Base-by-base conservation (phyloP, 129 eudicot species). In the Flaveria brownii region DNA sequence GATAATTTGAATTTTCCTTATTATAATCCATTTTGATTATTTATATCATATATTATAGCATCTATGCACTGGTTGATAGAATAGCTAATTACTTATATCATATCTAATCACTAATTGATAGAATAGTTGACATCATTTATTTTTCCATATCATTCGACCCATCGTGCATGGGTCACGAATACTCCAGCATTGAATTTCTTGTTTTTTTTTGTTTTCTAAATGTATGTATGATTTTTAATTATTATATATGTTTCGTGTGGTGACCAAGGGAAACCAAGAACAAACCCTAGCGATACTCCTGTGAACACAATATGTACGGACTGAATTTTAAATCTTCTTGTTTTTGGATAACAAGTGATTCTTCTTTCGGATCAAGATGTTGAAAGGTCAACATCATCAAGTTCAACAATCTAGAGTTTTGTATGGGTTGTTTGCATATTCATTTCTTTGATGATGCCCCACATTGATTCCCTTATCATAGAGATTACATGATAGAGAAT, bases 121-220 rank as follows among this genome's bases (percentile, higher is more conserved):
- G 66, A 60, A 2, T 23, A 60, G 16, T 60, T 12, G 41, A 36
- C 41, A 23, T 23, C 66, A 60, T 23, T 25, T 2, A 23, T 25
- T 9, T 59, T 60, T 60, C n/a, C 66, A 60, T 60, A 60, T 23
- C 39, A 60, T 33, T 57, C 30, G 14, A 57, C 63, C 22, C 63
- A 57, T 57, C 63, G 25, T 60, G 16, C 23, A 45, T 11, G 11
- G 50, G 39, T 60, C 66, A 60, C 66, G 36, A 60, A 60, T 60
- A 23, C 66, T 10, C 39, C 25, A 23, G 66, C 66, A 60, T 8
- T 56, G 62, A 56, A 20, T 60, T 60, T 26, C 39, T 2, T 57
- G 14, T 14, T 26, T 60, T 60, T 26, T 60, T 60, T 54, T 5
- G 7, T n/a, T 54, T 54, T 54, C 5, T 54, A 56, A 56, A 56